phyloP scores from a whole-genome alignment of 305 asterid genomes.

The Fraxinus velutina region DNA sequence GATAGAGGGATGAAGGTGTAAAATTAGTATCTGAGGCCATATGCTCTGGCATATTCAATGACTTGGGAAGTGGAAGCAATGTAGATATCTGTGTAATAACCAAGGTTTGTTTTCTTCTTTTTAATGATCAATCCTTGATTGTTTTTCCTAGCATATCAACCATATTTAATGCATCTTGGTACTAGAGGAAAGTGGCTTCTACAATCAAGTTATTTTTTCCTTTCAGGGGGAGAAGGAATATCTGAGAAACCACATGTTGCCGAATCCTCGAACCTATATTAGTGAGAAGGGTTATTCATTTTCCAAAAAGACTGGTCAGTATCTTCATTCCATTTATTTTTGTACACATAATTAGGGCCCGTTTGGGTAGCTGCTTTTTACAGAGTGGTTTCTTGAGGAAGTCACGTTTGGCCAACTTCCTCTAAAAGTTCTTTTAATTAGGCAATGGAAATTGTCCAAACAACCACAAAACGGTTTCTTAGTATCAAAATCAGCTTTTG shows the following conservation, averaged over 20 bases:
- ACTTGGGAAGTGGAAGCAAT: slow-evolving; percentile 97
- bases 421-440: background rate
- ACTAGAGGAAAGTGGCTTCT: background rate
- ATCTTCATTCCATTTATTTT: slow-evolving; percentile 16
- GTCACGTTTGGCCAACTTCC: background rate
- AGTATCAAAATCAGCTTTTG: background rate
- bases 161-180: background rate
- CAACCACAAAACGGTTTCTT: background rate
- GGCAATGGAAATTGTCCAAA: background rate
- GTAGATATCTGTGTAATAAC: slow-evolving; percentile 84
- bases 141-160: background rate
- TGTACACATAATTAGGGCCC: background rate
- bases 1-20: slow-evolving; percentile 84
- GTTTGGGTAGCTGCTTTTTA: background rate
- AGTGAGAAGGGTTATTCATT: slow-evolving; percentile 72
- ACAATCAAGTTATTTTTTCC: slow-evolving; percentile 3
- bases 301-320: slow-evolving; percentile 80
- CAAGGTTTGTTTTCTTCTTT: slow-evolving; percentile 44
- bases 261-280: slow-evolving; percentile 85
- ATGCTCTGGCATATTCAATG: slow-evolving; percentile 86
- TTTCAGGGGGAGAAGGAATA: slow-evolving; percentile 70
- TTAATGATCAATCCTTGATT: slow-evolving; percentile 6
- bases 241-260: slow-evolving; percentile 63
- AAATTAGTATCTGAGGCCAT: slow-evolving; percentile 83
- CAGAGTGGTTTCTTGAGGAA: background rate